Evolutionary conservation across 176 grass and related monocot species (phyloP), one percentile per base, ranked within the genome.

Genomic region (Lolium rigidum): DNA sequence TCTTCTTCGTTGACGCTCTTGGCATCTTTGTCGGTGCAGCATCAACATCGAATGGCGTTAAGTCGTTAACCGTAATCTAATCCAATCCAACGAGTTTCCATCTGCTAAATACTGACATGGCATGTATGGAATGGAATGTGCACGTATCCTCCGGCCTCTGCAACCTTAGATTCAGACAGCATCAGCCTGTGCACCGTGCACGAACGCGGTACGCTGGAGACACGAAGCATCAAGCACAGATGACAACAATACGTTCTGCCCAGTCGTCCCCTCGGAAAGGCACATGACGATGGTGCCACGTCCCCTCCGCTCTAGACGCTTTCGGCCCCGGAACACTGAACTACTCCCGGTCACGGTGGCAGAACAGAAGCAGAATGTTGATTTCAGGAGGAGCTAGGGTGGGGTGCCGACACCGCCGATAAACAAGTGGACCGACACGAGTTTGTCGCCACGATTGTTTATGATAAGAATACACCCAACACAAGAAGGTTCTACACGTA

Each of bases 341-440:
- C 22, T 28, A 37, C 39, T 35, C 39, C 20, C 9, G 3, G 46
- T 15, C 52, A 11, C 55, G 7, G 55, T 83, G 51, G 16, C 74
- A 1, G 9, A 68, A 15, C 41, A 72, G 55, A 51, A 14, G 69
- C 6, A 7, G 55, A 66, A 66, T 80, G 82, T 84, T 84, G 52
- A 88, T 2, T 47, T 47, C 46, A 47, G 46, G 46, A 47, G 66
- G 56, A 24, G n/a, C 75, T 39, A 28, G 56, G 28, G 81, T 21
- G 10, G 7, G 41, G 31, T 49, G 39, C 73, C 73, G 80, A 83
- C 81, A 84, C 35, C 2, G 55, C 49, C 35, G 81, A 84, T 64
- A 57, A 57, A 77, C 46, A 89, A 72, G 74, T 35, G 66, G 16
- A 43, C 81, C 46, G 82, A 80, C 81, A 84, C 57, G 79, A 37